phyloP scores from a whole-genome alignment of 768 basidiomycete species.

The Boletales sp. region DNA sequence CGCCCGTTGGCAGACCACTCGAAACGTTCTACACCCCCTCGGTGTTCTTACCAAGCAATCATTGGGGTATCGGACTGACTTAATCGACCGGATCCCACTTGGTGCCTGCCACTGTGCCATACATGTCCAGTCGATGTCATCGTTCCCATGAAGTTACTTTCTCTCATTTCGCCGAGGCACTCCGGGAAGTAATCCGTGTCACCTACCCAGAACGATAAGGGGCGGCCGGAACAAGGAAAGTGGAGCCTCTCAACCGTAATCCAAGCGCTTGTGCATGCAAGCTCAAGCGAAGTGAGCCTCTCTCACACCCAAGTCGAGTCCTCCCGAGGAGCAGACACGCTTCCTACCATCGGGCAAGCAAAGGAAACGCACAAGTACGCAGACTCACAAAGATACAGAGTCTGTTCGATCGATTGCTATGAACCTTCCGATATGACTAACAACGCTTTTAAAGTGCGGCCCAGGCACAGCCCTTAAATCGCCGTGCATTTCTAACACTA shows the following conservation, averaged over 20 bases:
- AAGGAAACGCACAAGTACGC: not conserved
- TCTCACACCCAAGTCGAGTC: not conserved
- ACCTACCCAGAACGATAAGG: not conserved
- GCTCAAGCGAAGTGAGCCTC: not conserved
- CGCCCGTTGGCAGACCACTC: slow-evolving; percentile 1
- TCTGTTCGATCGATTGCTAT: too few relatives aligned
- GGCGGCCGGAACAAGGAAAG: slow-evolving; percentile 16
- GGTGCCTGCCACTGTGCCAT: too few relatives aligned
- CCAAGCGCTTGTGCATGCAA: not conserved
- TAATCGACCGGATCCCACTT: not conserved
- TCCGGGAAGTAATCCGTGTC: slow-evolving; percentile 3
- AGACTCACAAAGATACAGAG: too few relatives aligned
- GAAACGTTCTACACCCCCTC: slow-evolving; percentile 1
- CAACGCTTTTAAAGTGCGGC: too few relatives aligned
- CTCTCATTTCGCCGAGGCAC: slow-evolving; percentile 10
- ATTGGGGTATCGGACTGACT: slow-evolving; percentile 2
- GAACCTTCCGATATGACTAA: too few relatives aligned
- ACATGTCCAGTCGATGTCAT: not conserved
- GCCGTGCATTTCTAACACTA: too few relatives aligned
- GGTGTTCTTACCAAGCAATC: not conserved
- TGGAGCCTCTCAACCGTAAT: not conserved
- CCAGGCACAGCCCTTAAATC: too few relatives aligned
- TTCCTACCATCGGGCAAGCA: not conserved
- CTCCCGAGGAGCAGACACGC: not conserved
- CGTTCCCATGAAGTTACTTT: not conserved